Evolutionary conservation across 1,284 basidiomycete genomes (phyloP).

Genomic region (Exobasidium rhododendri): DNA sequence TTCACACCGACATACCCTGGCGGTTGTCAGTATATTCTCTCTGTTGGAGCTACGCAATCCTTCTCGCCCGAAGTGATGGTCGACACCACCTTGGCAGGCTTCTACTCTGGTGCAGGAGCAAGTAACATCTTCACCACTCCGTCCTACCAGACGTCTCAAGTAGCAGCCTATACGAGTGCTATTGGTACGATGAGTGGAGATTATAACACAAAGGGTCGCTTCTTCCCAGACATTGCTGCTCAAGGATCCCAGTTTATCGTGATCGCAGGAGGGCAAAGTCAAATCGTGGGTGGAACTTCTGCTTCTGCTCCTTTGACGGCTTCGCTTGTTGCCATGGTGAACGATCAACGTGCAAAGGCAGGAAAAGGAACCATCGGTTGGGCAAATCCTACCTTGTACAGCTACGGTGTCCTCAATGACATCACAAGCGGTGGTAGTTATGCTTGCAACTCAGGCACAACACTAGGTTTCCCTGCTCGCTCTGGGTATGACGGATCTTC

Average conservation of each 20-base stretch:
- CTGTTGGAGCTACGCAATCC: constrained; percentile 21
- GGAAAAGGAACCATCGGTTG: constrained; percentile 22
- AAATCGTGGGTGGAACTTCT: constrained; percentile 18
- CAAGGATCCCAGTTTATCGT: constrained; percentile 15
- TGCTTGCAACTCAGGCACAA: constrained; percentile 10
- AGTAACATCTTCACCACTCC: constrained; percentile 16
- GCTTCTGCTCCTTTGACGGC: constrained; percentile 19
- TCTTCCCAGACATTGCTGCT: constrained; percentile 21
- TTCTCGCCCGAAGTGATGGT: constrained; percentile 15
- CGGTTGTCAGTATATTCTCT: constrained; percentile 20
- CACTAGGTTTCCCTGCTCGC: constrained; percentile 19
- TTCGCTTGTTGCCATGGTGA: constrained; percentile 17
- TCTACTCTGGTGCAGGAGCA: constrained; percentile 18
- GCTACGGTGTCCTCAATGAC: constrained; percentile 30
- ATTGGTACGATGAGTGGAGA: constrained; percentile 6
- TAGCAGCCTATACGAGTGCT: constrained; percentile 9
- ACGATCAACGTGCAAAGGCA: constrained; percentile 5
- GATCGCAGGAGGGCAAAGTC: neutral
- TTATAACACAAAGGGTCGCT: constrained; percentile 20
- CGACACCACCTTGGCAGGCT: constrained; percentile 13
- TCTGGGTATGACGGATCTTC: constrained; percentile 14
- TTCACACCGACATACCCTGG: constrained; percentile 23
- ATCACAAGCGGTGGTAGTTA: constrained; percentile 15
- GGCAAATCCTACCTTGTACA: constrained; percentile 20
- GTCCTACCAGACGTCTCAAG: constrained; percentile 13